These are phyloP conservation scores for Tolypocladium sp. DNA, from an alignment of 2,329 filamentous ascomycete species.

Conservation along the genomic window DNA sequence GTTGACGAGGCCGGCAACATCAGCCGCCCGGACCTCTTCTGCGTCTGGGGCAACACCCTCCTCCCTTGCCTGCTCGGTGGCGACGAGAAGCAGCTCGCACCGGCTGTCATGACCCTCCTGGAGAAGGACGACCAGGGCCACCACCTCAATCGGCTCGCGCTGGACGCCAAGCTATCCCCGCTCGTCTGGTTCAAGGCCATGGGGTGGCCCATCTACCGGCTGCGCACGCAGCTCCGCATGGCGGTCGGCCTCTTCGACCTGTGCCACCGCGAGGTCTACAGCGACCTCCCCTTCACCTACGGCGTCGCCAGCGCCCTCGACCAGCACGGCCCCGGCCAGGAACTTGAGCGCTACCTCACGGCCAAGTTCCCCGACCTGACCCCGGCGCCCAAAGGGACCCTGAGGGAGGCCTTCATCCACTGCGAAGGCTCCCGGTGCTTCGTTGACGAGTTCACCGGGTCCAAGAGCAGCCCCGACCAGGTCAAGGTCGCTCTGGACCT, in stretches of 20 bases:
- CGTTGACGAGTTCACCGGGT: background rate
- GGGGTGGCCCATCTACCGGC: conserved; percentile 9
- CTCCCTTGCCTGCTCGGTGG: conserved; percentile 12
- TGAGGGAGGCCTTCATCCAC: conserved; percentile 10
- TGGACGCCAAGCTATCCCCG: conserved; percentile 5
- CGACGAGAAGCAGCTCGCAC: conserved; percentile 10
- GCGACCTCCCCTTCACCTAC: background rate
- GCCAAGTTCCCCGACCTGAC: background rate
- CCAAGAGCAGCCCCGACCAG: conserved; percentile 8
- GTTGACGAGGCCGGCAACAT: conserved; percentile 14
- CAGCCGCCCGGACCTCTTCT: conserved; percentile 11
- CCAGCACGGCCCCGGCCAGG: background rate
- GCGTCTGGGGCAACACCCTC: conserved; percentile 12
- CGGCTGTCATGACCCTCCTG: background rate
- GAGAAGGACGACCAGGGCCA: conserved; percentile 1
- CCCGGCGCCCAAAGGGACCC: background rate
- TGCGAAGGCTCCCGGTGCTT: conserved; percentile 3
- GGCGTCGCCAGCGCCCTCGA: background rate
- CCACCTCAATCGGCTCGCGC: conserved; percentile 3
- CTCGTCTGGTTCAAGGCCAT: conserved; percentile 6
- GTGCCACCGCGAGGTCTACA: conserved; percentile 6
- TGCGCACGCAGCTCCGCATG: conserved; percentile 12
- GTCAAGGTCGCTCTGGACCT: conserved; percentile 9
- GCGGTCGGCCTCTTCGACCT: conserved; percentile 10
- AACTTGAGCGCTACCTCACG: background rate